Conservation (phyloP, 164 flowering plant species). For the Akebia trifoliata region DNA sequence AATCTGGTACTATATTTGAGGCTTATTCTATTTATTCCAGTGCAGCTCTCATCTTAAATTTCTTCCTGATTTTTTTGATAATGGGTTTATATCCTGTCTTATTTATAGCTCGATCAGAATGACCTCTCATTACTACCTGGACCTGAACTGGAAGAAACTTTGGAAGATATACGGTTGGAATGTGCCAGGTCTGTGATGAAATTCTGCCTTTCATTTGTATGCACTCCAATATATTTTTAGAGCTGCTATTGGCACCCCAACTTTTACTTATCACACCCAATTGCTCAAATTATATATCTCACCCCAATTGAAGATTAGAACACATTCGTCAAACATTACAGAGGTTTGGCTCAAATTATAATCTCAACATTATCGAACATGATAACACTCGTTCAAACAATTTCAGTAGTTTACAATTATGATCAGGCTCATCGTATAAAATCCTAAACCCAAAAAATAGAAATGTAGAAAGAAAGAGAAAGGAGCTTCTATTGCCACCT, state of each 20-base stretch:
- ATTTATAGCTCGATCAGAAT: slow-evolving; percentile 47
- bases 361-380: too few species aligned
- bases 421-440: neutral
- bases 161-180: slow-evolving; percentile 88
- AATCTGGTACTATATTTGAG: slow-evolving; percentile 59
- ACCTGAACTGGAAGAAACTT: slow-evolving; percentile 59
- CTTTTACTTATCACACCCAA: too few species aligned
- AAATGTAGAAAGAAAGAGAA: too few species aligned
- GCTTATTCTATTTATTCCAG: slow-evolving; percentile 2
- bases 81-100: neutral
- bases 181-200: slow-evolving; percentile 63
- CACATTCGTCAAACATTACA: too few species aligned
- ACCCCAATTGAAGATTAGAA: too few species aligned
- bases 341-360: too few species aligned
- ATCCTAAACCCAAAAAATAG: too few species aligned
- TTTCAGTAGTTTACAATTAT: too few species aligned
- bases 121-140: slow-evolving; percentile 46
- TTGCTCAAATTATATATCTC: too few species aligned
- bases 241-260: neutral
- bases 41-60: neutral
- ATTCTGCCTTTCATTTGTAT: neutral
- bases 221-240: neutral
- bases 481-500: too few species aligned
- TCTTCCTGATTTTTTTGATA: neutral
- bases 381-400: too few species aligned